A percentile compares a stretch with the other conserved stretches of the same genome.
These are phyloP conservation scores for Daucus carota DNA, from an alignment of 129 eudicot genomes.

Conservation along the genomic window DH1_v3.0 NC_030387.2:38053501-38054000, in stretches of 20 bases:
- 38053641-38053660: neutral
- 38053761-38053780: neutral
- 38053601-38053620: neutral
- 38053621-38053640: neutral
- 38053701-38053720: neutral
- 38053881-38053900: neutral
- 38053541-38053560: neutral
- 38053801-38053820: neutral
- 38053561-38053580: neutral
- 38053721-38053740: neutral
- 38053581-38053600: neutral
- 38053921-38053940: neutral
- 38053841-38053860: neutral
- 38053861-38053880: neutral
- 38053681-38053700: neutral
- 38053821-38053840: neutral
- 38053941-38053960: too few relatives aligned
- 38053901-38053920: neutral
- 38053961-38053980: too few relatives aligned
- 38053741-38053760: neutral
- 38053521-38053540: neutral
- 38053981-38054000: too few relatives aligned
- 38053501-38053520: neutral
- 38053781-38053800: constrained; percentile 3
- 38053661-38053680: neutral